Evolutionary conservation across 768 basidiomycete species (phyloP), one percentile per base, ranked within the genome.

Genomic region (Hygrocybe punicea): DNA sequence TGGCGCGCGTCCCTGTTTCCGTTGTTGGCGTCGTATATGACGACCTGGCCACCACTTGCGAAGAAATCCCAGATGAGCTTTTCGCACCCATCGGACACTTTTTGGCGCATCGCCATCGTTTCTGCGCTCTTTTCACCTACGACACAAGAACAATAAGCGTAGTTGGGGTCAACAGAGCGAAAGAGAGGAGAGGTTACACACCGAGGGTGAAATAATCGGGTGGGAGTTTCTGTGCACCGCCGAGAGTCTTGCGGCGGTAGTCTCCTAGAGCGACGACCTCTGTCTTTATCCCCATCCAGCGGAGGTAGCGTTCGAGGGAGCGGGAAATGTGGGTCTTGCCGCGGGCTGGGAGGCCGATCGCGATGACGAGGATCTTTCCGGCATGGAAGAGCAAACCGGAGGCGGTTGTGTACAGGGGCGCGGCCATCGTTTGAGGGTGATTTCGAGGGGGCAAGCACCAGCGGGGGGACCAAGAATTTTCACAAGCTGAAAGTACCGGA

Each of bases 21-120:
- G 63, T 98, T 98, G 67, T 99, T 99, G 25, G 97, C 97, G 69
- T 99, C 97, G 75, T 98, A 98, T 60, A 99, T 95, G 36, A 96
- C 93, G 23, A 98, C 95, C 70, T 99, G 97, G 0, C 96, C 97
- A 5, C 92, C 89, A 2, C 71, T 73, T 57, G 81, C 79, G 72
- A 96, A 98, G 73, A 89, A 97, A 60, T 93, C 84, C 83, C 84
- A 87, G 40, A 98, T 93, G 48, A 87, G 76, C 69, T 89, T 81
- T 73, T 98, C 94, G 60, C 97, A 91, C n/a, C 88, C 91, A 1
- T 81, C 78, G 42, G 86, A 83, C 60, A 96, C 84, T 64, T 78
- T 82, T 63, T 83, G 79, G 51, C 97, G 78, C 42, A 98, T 75
- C 35, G 79, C 82, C 55, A 90, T 78, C 0, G 97, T 98, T 68